A percentile compares a stretch with the other conserved stretches of the same genome.
Conservation (phyloP, 176 grass and related monocot species). For the Urochloa ruziziensis region DNA sequence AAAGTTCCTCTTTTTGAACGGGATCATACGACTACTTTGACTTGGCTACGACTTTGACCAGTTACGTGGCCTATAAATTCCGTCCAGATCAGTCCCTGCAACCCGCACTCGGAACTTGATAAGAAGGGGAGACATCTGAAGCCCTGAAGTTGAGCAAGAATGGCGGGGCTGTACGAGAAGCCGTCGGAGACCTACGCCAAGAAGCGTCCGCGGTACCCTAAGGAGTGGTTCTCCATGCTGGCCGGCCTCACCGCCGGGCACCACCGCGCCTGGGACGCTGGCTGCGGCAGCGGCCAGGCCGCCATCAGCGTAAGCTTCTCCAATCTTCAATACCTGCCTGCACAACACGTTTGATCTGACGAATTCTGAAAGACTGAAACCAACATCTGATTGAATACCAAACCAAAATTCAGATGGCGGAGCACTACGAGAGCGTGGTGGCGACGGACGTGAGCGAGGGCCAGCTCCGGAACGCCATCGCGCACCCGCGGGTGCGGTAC, state of each 20-base stretch:
- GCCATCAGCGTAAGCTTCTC: slow-evolving; percentile 41
- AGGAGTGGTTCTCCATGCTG: slow-evolving; percentile 55
- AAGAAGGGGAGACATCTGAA: neutral
- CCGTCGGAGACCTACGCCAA: slow-evolving; percentile 43
- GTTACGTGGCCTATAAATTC: slow-evolving; percentile 26
- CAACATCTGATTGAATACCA: neutral
- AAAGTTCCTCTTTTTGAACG: slow-evolving; percentile 8
- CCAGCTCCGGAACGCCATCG: slow-evolving; percentile 42
- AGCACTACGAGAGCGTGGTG: slow-evolving; percentile 64
- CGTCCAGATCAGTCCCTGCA: slow-evolving; percentile 15
- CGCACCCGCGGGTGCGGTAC: slow-evolving; percentile 56
- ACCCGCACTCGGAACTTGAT: slow-evolving; percentile 3
- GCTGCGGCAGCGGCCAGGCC: slow-evolving; percentile 65
- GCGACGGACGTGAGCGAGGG: slow-evolving; percentile 67
- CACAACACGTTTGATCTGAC: neutral
- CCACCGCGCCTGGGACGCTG: slow-evolving; percentile 54
- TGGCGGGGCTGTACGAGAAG: slow-evolving; percentile 46
- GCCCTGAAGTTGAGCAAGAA: slow-evolving; percentile 7
- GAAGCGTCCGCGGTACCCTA: slow-evolving; percentile 58
- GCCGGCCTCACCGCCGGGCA: slow-evolving; percentile 48
- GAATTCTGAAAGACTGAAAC: neutral
- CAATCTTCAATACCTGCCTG: neutral
- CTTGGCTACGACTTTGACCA: slow-evolving; percentile 15
- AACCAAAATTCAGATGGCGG: slow-evolving; percentile 43
- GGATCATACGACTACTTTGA: slow-evolving; percentile 22